Conservation (phyloP, 192 early-diverging fungal genomes). For the Phycomyces nitens region DNA sequence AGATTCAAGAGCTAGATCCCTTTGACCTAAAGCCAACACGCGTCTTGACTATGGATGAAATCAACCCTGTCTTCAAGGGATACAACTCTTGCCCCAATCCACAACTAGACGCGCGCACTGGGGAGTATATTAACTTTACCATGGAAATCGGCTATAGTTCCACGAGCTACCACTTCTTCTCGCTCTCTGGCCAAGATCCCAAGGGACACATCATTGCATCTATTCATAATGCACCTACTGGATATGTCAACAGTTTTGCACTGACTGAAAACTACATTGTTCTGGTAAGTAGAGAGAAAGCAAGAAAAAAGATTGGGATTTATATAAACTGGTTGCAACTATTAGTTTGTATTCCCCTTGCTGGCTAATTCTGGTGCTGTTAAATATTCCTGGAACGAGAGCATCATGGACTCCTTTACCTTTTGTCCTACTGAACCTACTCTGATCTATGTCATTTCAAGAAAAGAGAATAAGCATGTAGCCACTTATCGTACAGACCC, state of each 20-base stretch:
- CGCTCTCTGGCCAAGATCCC: constrained; percentile 58
- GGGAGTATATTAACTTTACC: constrained; percentile 72
- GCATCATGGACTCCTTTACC: constrained; percentile 64
- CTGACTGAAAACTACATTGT: constrained; percentile 73
- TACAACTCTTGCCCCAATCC: constrained; percentile 64
- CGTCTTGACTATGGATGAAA: constrained; percentile 55
- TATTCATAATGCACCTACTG: constrained; percentile 58
- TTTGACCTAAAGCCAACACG: constrained; percentile 59
- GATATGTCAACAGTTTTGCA: constrained; percentile 74
- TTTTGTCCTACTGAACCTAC: constrained; percentile 58
- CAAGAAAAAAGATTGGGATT: no score
- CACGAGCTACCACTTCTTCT: constrained; percentile 65
- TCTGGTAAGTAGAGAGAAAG: constrained; percentile 50
- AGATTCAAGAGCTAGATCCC: constrained; percentile 66
- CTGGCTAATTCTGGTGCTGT: constrained; percentile 55
- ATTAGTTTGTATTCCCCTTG: constrained; percentile 53
- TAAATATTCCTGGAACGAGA: constrained; percentile 71
- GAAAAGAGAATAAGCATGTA: constrained; percentile 62
- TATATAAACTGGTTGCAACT: no score
- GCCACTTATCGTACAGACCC: constrained; percentile 65
- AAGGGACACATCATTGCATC: constrained; percentile 61
- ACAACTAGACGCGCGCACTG: constrained; percentile 65
- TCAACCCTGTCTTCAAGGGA: constrained; percentile 67
- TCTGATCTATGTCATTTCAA: constrained; percentile 71
- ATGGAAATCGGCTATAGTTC: constrained; percentile 68